Percentiles rank a stretch among this genome's conserved stretches.
These are phyloP conservation scores for Termitomyces sp. DNA, from an alignment of 768 basidiomycete species.

Conservation along the genomic window DNA sequence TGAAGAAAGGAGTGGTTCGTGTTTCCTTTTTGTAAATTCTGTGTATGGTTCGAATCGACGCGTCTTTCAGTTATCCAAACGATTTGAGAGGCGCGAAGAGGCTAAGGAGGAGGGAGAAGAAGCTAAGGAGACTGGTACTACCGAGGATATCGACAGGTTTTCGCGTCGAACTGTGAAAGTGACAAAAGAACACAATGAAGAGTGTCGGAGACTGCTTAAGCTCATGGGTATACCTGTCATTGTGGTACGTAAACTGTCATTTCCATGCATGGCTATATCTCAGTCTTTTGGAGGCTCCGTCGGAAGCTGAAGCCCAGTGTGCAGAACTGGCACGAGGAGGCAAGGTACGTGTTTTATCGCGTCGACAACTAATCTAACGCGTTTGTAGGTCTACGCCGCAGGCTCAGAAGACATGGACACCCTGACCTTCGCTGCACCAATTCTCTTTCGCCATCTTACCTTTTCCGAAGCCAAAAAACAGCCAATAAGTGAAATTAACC, in stretches of 20 bases:
- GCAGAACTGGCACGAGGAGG: conserved; percentile 97
- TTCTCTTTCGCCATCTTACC: conserved; percentile 91
- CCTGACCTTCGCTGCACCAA: conserved; percentile 88
- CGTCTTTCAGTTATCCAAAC: conserved; percentile 76
- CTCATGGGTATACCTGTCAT: conserved; percentile 98
- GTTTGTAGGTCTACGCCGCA: conserved; percentile 81
- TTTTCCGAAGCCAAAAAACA: conserved; percentile 98
- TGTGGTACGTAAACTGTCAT: conserved; percentile 46
- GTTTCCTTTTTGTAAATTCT: not conserved
- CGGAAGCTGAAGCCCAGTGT: conserved; percentile 98
- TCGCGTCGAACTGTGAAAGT: conserved; percentile 90
- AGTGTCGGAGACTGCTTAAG: conserved; percentile 78
- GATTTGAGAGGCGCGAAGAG: conserved; percentile 86
- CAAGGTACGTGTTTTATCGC: conserved; percentile 44
- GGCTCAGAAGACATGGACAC: conserved; percentile 99
- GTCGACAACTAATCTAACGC: not conserved
- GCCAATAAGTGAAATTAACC: conserved; percentile 89
- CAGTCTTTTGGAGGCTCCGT: conserved; percentile 66
- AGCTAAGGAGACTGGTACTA: conserved; percentile 93
- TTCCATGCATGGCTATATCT: not conserved
- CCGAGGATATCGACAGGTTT: conserved; percentile 89
- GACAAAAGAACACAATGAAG: conserved; percentile 93
- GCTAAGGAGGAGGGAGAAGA: conserved; percentile 95
- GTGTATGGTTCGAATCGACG: not conserved
- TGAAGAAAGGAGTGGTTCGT: conserved; percentile 95